Conservation (phyloP, 441 rosid species). For the Corymbia citriodora region DNA sequence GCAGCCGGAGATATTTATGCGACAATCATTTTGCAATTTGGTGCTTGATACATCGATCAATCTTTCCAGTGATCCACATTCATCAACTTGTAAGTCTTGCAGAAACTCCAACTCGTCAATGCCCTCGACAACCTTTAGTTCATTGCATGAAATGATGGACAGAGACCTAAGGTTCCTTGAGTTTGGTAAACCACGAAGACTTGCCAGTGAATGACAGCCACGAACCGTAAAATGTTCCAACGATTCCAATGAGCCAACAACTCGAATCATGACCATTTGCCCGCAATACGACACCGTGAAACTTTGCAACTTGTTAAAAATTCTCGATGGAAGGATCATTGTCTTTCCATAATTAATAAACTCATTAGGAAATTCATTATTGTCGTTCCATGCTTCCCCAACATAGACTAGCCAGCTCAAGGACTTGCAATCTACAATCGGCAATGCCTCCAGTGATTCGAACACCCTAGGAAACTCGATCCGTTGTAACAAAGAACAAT, state of each 20-base stretch:
- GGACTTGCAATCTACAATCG: background rate
- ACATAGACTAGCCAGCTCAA: background rate
- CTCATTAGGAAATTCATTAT: background rate
- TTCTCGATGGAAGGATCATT: background rate
- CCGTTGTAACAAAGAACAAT: background rate
- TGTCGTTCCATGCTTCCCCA: background rate
- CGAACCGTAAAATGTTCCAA: background rate
- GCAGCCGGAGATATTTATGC: background rate
- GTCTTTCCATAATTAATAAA: background rate
- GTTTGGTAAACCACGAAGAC: background rate
- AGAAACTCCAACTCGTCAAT: too few species aligned
- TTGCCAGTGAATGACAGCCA: background rate
- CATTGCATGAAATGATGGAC: too few species aligned
- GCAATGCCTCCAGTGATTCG: background rate
- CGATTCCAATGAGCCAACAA: fast-evolving
- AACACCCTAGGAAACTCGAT: background rate
- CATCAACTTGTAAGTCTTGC: too few species aligned
- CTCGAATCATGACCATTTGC: background rate
- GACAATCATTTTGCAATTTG: background rate
- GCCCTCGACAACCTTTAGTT: fast-evolving
- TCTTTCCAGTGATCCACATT: background rate
- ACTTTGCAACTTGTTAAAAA: background rate
- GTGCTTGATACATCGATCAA: background rate
- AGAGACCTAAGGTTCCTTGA: background rate
- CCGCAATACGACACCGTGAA: background rate